Evolutionary conservation across 169 alveolate species (phyloP), one percentile per base, ranked within the genome.

Genomic region (Eimeria necatrix): DNA sequence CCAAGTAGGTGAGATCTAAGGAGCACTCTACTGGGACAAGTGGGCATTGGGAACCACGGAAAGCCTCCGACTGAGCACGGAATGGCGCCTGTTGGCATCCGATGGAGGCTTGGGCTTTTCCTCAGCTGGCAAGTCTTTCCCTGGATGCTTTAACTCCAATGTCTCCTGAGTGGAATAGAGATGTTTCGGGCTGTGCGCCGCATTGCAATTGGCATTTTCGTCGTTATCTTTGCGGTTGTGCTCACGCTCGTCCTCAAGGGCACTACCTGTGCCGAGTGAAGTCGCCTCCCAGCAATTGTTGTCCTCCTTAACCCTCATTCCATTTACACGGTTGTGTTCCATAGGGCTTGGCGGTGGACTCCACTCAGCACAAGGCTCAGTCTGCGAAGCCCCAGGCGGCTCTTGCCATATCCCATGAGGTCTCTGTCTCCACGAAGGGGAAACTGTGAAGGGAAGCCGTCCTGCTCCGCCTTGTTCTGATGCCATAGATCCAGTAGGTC

Each of bases 401-500:
- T 85, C 92, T 85, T 85, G 92, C 92, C 92, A 85, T 20, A 85
- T 68, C 26, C 70, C 70, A 59, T 85, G 80, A 48, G 59, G 92
- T 20, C 92, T 56, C 81, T 85, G 92, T 0, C 92, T 46, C 92
- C 92, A 85, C 6, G 92, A 85, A 18, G 92, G 92, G 16, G 92
- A 85, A 18, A 85, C 92, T 10, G 92, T 85, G 61, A 85, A 85
- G 61, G 92, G 92, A 53, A 85, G 92, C 92, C 92, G 73, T 24
- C 92, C 92, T 60, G 32, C 2, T 56, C 92, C 92, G 32, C 46
- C 32, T 8, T 78, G 80, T 3, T 60, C 61, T 26, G 91, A 56
- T 14, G 61, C 74, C 70, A 41, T 41, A 2, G 81, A 32, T 12
- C 24, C 81, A 41, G 92, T 60, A 24, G 46, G 80, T n/a, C 59